phyloP scores from a whole-genome alignment of 345 rosid species.

The Camelina hispida region DNA sequence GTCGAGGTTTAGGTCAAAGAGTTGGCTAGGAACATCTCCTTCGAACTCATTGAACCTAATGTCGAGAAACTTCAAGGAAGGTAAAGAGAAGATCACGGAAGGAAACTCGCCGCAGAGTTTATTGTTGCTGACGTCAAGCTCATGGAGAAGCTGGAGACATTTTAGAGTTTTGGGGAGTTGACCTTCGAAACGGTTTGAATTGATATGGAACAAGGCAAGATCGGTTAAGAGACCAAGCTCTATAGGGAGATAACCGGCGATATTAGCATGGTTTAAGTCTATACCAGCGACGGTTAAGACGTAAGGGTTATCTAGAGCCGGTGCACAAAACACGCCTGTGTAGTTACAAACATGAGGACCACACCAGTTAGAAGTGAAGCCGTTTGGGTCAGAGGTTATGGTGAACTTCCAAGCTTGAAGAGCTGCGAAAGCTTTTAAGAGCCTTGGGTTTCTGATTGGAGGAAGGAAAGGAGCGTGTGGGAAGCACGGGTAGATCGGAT shows the following conservation, averaged over 20 bases:
- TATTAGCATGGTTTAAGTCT: conserved; percentile 76
- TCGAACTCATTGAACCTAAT: conserved; percentile 66
- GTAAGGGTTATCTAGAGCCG: conserved; percentile 61
- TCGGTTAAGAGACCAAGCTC: conserved; percentile 81
- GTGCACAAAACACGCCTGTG: conserved; percentile 82
- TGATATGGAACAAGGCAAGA: conserved; percentile 78
- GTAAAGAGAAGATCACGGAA: conserved; percentile 56
- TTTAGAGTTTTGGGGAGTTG: conserved; percentile 56
- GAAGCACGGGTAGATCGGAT: conserved; percentile 34
- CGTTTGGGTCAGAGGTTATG: conserved; percentile 72
- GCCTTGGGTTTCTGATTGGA: conserved; percentile 62
- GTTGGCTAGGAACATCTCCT: conserved; percentile 60
- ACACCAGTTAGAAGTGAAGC: conserved; percentile 69
- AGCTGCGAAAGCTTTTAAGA: conserved; percentile 64
- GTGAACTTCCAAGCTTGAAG: conserved; percentile 78
- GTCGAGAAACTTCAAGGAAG: conserved; percentile 81
- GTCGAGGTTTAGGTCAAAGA: conserved; percentile 75
- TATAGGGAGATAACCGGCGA: conserved; percentile 65
- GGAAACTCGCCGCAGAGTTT: conserved; percentile 71
- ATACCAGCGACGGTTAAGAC: conserved; percentile 75
- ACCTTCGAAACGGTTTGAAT: conserved; percentile 74
- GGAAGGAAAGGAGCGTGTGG: conserved; percentile 34
- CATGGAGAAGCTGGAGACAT: conserved; percentile 57
- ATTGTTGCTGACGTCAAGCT: conserved; percentile 86
- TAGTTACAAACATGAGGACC: conserved; percentile 89